A percentile compares a stretch with the other conserved stretches of the same genome.
Conservation (phyloP, 2,329 filamentous ascomycete species). For the Claviceps arundinis region DNA sequence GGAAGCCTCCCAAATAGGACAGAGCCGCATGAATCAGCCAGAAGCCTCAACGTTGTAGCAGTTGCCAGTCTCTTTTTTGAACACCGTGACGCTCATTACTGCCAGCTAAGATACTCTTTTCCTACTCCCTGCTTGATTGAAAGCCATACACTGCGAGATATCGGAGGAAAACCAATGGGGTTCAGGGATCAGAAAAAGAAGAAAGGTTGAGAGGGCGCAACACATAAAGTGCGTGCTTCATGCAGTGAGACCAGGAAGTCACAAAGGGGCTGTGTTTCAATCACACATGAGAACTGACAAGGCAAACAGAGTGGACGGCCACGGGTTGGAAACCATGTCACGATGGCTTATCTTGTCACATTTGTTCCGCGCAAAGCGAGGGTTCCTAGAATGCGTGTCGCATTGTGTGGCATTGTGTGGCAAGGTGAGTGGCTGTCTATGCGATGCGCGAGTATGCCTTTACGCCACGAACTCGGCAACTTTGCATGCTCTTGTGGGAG, state of each 20-base stretch:
- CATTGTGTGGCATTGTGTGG: too few species aligned
- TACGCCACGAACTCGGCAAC: too few species aligned
- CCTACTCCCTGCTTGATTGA: neutral
- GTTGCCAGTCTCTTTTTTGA: too few species aligned
- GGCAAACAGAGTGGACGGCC: neutral
- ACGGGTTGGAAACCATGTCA: neutral
- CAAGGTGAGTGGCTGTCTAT: too few species aligned
- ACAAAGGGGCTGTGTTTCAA: neutral
- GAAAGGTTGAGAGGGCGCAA: neutral
- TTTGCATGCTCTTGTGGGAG: too few species aligned
- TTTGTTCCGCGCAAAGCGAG: neutral
- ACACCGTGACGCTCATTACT: neutral
- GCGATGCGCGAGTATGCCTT: too few species aligned
- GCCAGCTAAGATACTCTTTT: too few species aligned
- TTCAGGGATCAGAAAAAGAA: too few species aligned
- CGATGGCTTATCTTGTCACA: neutral
- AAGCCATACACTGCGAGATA: neutral
- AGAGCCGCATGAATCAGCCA: neutral
- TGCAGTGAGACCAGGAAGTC: neutral
- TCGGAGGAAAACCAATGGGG: too few species aligned
- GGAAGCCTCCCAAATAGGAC: neutral
- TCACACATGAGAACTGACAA: neutral
- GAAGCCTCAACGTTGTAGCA: neutral
- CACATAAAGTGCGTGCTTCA: neutral
- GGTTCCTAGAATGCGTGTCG: too few species aligned